A percentile compares a stretch with the other conserved stretches of the same genome.
Evolutionary conservation across 257 asterid species (phyloP).

Genomic region (Solanum ossicruentum): DNA sequence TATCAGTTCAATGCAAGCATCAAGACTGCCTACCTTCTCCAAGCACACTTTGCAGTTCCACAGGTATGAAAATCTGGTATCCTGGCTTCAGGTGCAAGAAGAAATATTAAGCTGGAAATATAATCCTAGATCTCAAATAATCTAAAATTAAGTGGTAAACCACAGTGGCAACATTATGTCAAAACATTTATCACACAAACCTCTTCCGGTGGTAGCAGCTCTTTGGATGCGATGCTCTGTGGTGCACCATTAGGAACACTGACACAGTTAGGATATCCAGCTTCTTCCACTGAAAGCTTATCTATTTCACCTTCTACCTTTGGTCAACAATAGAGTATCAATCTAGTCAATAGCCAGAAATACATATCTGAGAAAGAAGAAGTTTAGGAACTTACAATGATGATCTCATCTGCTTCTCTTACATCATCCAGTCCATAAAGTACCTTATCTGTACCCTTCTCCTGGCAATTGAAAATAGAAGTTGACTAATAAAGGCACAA

Average conservation of each 20-base stretch:
- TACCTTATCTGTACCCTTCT: conserved; percentile 38
- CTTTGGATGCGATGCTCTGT: conserved; percentile 28
- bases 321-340: conserved; percentile 3
- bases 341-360: background rate
- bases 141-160: background rate
- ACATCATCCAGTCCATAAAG: conserved; percentile 70
- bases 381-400: conserved; percentile 32
- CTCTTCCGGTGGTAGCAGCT: conserved; percentile 47
- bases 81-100: conserved; percentile 24
- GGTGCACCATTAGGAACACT: conserved; percentile 88
- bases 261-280: conserved; percentile 58
- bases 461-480: conserved; percentile 23
- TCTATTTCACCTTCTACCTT: conserved; percentile 90
- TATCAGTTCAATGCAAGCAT: background rate
- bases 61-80: conserved; percentile 43
- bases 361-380: background rate
- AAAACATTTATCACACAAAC: conserved; percentile 7
- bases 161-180: background rate
- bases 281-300: conserved; percentile 76
- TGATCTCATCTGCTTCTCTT: conserved; percentile 49
- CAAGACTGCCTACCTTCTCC: conserved; percentile 32
- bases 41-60: conserved; percentile 63
- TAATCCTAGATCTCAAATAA: background rate
- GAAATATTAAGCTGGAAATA: background rate
- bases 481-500: background rate